These are phyloP conservation scores for Kickxella alabastrina DNA, from an alignment of 192 early-diverging fungal species.

Conservation along the genomic window DNA sequence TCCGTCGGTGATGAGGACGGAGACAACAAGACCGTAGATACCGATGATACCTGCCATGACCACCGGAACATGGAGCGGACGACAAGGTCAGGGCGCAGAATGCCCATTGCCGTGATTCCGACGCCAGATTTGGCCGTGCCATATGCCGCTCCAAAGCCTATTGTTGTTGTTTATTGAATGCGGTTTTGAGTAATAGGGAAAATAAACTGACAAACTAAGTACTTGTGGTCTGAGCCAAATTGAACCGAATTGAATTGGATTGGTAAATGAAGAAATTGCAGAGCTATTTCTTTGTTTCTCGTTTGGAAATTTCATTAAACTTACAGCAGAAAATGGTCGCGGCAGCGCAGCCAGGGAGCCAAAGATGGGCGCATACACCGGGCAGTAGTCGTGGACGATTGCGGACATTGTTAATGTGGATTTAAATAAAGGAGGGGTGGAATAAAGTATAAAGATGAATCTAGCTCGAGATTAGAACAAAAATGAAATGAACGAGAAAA, in stretches of 20 bases:
- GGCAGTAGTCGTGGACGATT: conserved; percentile 61
- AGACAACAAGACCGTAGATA: conserved; percentile 96
- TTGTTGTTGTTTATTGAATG: background rate
- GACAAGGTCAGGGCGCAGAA: conserved; percentile 81
- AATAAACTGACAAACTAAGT: background rate
- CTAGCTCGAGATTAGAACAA: background rate
- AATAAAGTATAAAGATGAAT: background rate
- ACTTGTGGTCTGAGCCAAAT: no score
- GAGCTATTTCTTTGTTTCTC: no score
- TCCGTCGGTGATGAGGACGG: conserved; percentile 83
- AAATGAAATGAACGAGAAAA: background rate
- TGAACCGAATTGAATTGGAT: no score
- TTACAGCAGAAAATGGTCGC: conserved; percentile 90
- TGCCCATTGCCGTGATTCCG: conserved; percentile 83
- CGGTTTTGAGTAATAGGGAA: background rate
- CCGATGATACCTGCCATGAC: conserved; percentile 99
- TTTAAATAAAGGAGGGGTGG: background rate
- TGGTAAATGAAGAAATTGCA: no score
- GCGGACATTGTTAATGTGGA: conserved; percentile 37
- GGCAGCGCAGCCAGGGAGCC: conserved; percentile 87
- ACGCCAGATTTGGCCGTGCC: conserved; percentile 91
- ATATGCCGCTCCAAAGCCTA: conserved; percentile 87
- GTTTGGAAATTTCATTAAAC: conserved; percentile 35
- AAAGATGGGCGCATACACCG: conserved; percentile 93
- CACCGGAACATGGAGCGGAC: conserved; percentile 85